Conservation (phyloP, 345 rosid genomes). For the Corchorus olitorius region DNA sequence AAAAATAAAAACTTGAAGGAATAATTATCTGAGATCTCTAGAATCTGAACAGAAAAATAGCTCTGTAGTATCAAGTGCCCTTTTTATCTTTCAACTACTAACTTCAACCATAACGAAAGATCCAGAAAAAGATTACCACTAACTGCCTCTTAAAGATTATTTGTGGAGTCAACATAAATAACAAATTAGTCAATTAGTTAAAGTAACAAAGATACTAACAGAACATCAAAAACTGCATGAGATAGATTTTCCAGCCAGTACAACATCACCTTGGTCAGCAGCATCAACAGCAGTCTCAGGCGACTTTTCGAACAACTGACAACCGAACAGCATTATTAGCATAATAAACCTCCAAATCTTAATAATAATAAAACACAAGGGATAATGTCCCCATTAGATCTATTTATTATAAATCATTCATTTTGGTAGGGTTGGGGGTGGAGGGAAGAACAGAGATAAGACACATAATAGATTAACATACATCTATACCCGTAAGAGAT, state of each 20-base stretch:
- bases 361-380: background rate
- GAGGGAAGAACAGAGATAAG: background rate
- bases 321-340: constrained; percentile 40
- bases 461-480: constrained; percentile 31
- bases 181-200: constrained; percentile 22
- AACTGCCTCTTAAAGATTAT: constrained; percentile 2
- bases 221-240: constrained; percentile 53
- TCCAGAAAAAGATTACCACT: constrained; percentile 7
- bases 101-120: background rate
- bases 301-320: constrained; percentile 78
- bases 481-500: constrained; percentile 85
- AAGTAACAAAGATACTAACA: constrained; percentile 45
- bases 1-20: background rate
- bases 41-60: background rate
- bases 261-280: constrained; percentile 93
- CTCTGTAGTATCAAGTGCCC: background rate
- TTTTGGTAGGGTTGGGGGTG: background rate
- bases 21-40: constrained; percentile 3
- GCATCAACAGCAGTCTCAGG: constrained; percentile 60
- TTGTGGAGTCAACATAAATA: background rate
- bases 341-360: background rate
- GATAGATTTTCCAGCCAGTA: constrained; percentile 51
- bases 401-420: background rate
- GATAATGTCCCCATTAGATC: background rate
- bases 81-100: constrained; percentile 9